Evolutionary conservation across 768 basidiomycete species (phyloP).

Genomic region (Neoboletus magnificus): DNA sequence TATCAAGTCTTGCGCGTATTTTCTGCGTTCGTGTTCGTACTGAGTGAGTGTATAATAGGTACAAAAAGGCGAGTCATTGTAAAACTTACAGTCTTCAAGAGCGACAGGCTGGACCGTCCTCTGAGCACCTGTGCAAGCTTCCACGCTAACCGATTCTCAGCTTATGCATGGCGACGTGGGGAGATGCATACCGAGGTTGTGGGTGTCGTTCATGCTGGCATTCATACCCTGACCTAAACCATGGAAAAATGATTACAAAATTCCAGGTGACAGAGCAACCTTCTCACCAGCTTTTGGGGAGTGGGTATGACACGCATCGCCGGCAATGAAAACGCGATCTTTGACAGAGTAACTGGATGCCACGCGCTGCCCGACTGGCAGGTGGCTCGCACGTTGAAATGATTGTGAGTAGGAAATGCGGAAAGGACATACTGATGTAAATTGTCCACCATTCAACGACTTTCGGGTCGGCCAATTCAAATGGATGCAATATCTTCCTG

Average conservation of each 20-base stretch:
- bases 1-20: constrained; percentile 71
- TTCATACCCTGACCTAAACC: constrained; percentile 69
- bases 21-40: constrained; percentile 68
- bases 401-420: not conserved
- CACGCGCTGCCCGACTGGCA: constrained; percentile 68
- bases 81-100: constrained; percentile 41
- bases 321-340: constrained; percentile 73
- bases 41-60: constrained; percentile 20
- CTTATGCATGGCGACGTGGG: constrained; percentile 34
- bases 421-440: constrained; percentile 52
- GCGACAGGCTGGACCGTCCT: constrained; percentile 36
- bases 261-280: not conserved
- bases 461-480: constrained; percentile 45
- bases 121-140: constrained; percentile 45
- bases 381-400: not conserved
- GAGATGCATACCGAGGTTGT: constrained; percentile 52
- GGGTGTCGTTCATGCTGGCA: constrained; percentile 72
- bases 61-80: not conserved
- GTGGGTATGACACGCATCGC: constrained; percentile 72
- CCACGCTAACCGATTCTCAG: constrained; percentile 47
- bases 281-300: constrained; percentile 59
- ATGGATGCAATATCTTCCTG: constrained; percentile 55
- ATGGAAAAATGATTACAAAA: not conserved
- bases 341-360: constrained; percentile 57
- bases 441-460: constrained; percentile 69